Percentiles rank a stretch among this genome's conserved stretches.
phyloP scores from a whole-genome alignment of 768 basidiomycete species.

The Termitomyces sp. region DNA sequence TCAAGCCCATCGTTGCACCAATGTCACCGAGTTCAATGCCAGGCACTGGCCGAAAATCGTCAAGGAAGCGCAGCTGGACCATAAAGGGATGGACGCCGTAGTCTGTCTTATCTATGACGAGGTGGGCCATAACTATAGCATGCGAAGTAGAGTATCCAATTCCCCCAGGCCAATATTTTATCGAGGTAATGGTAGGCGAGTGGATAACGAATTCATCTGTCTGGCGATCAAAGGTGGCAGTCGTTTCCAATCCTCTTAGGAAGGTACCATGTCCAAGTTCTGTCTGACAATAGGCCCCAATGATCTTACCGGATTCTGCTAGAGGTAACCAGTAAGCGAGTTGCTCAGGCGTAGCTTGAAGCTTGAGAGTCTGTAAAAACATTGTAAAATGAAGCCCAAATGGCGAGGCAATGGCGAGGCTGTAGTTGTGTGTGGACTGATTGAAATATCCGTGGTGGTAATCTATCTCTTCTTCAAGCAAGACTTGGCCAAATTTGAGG shows the following conservation, averaged over 20 bases:
- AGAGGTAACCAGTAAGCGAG: conserved; percentile 18
- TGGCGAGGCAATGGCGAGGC: conserved; percentile 12
- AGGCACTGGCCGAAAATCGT: conserved; percentile 15
- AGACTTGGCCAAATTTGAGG: conserved; percentile 15
- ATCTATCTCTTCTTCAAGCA: conserved; percentile 15
- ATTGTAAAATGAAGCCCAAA: conserved; percentile 17
- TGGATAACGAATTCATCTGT: conserved; percentile 21
- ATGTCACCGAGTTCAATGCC: conserved; percentile 22
- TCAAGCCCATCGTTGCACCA: conserved; percentile 17
- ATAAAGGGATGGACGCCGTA: conserved; percentile 13
- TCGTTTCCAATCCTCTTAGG: conserved; percentile 20
- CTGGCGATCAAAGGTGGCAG: conserved; percentile 17
- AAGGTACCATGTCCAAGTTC: conserved; percentile 23
- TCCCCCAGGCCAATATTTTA: conserved; percentile 21
- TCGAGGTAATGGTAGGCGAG: conserved; percentile 18
- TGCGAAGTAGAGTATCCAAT: conserved; percentile 19
- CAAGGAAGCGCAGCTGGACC: conserved; percentile 19
- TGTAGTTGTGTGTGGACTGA: conserved; percentile 9
- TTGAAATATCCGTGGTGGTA: conserved; percentile 13
- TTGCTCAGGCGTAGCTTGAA: conserved; percentile 11
- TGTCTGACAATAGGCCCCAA: conserved; percentile 14
- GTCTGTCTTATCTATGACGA: neutral
- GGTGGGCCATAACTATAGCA: conserved; percentile 20
- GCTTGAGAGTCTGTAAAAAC: neutral
- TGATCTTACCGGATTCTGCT: conserved; percentile 15